Conservation (phyloP, 345 rosid genomes). For the Citrus medica region DNA sequence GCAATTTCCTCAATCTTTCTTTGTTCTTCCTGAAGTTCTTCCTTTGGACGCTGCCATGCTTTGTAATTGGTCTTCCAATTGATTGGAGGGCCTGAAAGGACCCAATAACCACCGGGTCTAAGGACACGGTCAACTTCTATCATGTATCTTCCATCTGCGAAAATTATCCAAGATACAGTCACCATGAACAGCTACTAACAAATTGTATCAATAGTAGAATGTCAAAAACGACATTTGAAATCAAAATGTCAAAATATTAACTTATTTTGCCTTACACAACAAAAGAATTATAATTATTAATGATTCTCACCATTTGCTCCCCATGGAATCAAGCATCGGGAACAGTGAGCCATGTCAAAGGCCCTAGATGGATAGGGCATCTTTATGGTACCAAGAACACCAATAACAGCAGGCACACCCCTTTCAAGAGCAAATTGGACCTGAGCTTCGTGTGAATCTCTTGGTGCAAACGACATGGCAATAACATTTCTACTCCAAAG, state of each 20-base stretch:
- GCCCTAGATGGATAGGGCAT: slow-evolving; percentile 90
- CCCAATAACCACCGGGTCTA: slow-evolving; percentile 98
- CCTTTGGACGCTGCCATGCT: slow-evolving; percentile 95
- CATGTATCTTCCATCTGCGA: slow-evolving; percentile 82
- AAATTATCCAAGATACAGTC: slow-evolving; percentile 11
- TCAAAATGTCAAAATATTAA: background rate
- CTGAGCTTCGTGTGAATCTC: slow-evolving; percentile 99
- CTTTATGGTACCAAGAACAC: slow-evolving; percentile 92
- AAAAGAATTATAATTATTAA: background rate
- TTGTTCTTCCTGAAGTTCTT: slow-evolving; percentile 90
- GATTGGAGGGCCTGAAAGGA: slow-evolving; percentile 97
- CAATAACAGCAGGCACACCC: slow-evolving; percentile 98
- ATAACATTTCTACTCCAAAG: slow-evolving; percentile 96
- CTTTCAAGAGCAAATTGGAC: slow-evolving; percentile 99
- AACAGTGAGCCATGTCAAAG: slow-evolving; percentile 99
- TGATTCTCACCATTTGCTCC: slow-evolving; percentile 75
- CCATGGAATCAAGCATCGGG: slow-evolving; percentile 98
- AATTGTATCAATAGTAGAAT: slow-evolving; percentile 9
- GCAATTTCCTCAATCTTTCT: slow-evolving; percentile 82
- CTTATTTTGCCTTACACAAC: background rate
- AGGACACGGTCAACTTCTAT: slow-evolving; percentile 98
- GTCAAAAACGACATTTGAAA: background rate
- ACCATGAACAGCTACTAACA: background rate
- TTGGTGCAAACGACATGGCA: slow-evolving; percentile 97
- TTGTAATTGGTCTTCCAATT: slow-evolving; percentile 84